These are phyloP conservation scores for Stagonosporopsis tanaceti DNA, from an alignment of 2,329 filamentous ascomycete species.

Conservation along the genomic window DNA sequence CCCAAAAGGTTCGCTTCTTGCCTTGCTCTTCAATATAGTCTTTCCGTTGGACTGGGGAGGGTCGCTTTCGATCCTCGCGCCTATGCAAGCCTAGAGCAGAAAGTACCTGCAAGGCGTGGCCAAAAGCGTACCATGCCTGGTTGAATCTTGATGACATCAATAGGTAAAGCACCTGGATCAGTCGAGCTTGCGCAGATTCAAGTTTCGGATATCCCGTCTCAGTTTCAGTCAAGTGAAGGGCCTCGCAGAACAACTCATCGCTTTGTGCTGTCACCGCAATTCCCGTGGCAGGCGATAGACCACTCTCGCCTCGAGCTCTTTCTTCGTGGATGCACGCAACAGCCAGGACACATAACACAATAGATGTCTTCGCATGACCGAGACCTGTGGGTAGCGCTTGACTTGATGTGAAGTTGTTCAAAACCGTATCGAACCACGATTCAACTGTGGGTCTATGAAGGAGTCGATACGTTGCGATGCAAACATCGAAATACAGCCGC, in stretches of 20 bases:
- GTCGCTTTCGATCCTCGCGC: slow-evolving; percentile 44
- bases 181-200: slow-evolving; percentile 63
- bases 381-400: slow-evolving; percentile 51
- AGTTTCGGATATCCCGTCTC: slow-evolving; percentile 62
- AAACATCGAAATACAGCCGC: slow-evolving; percentile 65
- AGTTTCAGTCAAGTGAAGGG: slow-evolving; percentile 48
- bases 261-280: slow-evolving; percentile 37
- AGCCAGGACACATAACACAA: slow-evolving; percentile 50
- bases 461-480: slow-evolving; percentile 66
- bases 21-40: slow-evolving; percentile 61
- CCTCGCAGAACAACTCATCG: slow-evolving; percentile 53
- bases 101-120: slow-evolving; percentile 62
- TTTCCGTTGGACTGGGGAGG: slow-evolving; percentile 17
- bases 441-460: slow-evolving; percentile 62
- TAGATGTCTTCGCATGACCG: slow-evolving; percentile 55
- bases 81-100: slow-evolving; percentile 54
- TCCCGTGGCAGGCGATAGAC: slow-evolving; percentile 38
- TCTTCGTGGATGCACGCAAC: slow-evolving; percentile 58
- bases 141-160: slow-evolving; percentile 66
- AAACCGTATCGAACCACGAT: slow-evolving; percentile 49
- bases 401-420: slow-evolving; percentile 20
- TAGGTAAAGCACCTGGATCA: slow-evolving; percentile 65
- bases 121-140: slow-evolving; percentile 67
- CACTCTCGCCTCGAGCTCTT: slow-evolving; percentile 39
- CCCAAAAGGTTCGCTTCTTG: slow-evolving; percentile 68